A percentile compares a stretch with the other conserved stretches of the same genome.
Conservation (phyloP, 805 yeast genomes). For the Barnettozyma sucrosica region DNA sequence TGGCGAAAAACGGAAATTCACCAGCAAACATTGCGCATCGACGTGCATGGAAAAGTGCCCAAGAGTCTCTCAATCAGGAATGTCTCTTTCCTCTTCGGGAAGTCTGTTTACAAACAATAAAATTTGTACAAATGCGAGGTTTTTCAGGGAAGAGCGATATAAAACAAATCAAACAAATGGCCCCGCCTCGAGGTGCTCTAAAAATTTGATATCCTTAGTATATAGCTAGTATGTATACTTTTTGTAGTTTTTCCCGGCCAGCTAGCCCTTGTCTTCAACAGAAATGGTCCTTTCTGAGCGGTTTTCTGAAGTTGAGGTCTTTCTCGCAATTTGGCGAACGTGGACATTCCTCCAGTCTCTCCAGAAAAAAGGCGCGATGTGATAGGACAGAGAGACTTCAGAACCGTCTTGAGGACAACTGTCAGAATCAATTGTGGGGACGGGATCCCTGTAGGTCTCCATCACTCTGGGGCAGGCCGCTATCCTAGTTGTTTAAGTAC, state of each 20-base stretch:
- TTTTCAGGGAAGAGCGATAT: background rate
- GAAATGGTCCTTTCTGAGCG: background rate
- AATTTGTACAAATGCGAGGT: background rate
- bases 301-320: background rate
- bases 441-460: no score
- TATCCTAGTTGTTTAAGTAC: no score
- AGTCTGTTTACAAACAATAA: background rate
- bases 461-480: no score
- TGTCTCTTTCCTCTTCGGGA: slow-evolving; percentile 4
- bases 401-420: no score
- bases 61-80: slow-evolving; percentile 11
- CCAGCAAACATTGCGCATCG: slow-evolving; percentile 6
- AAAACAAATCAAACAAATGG: background rate
- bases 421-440: background rate
- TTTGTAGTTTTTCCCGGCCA: background rate
- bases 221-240: background rate
- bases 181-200: background rate
- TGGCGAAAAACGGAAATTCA: slow-evolving; percentile 9
- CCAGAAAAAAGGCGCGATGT: background rate
- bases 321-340: background rate
- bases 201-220: no score
- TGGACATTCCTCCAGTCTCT: background rate
- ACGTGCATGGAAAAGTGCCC: slow-evolving; percentile 2
- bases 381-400: background rate
- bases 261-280: background rate